Conservation (phyloP, 2,329 filamentous ascomycete species). For the Aspergillus sp. region DNA sequence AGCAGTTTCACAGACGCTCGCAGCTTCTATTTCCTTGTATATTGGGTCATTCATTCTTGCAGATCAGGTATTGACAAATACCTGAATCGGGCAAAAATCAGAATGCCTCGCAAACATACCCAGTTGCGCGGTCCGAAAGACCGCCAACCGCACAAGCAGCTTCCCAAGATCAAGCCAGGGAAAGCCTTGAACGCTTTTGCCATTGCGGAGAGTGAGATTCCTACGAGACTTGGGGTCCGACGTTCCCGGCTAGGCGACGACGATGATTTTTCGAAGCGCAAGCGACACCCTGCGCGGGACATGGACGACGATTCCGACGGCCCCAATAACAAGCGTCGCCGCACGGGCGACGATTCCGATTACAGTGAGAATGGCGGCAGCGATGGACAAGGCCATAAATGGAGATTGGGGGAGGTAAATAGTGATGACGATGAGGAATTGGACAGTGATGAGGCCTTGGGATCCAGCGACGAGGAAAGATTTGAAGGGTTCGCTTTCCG, state of each 20-base stretch:
- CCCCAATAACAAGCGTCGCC: slow-evolving; percentile 45
- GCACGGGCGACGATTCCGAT: slow-evolving; percentile 39
- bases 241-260: slow-evolving; percentile 59
- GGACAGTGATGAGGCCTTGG: slow-evolving; percentile 79
- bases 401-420: slow-evolving; percentile 70
- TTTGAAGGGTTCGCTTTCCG: slow-evolving; percentile 75
- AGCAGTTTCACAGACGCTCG: slow-evolving; percentile 12
- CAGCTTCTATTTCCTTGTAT: not conserved
- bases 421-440: slow-evolving; percentile 67
- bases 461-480: slow-evolving; percentile 79
- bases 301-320: slow-evolving; percentile 37
- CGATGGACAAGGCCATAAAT: slow-evolving; percentile 82
- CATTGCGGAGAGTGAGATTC: slow-evolving; percentile 60
- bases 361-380: slow-evolving; percentile 68
- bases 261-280: slow-evolving; percentile 45
- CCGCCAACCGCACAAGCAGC: slow-evolving; percentile 37
- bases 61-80: too few species aligned
- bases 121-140: slow-evolving; percentile 39
- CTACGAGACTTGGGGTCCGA: slow-evolving; percentile 51
- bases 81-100: not conserved
- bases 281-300: slow-evolving; percentile 34
- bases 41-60: too few species aligned
- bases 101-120: slow-evolving; percentile 42
- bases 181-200: slow-evolving; percentile 61
- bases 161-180: slow-evolving; percentile 46